Base-by-base conservation (phyloP, 768 basidiomycete species). In the Phlebiopsis gigantea region DNA sequence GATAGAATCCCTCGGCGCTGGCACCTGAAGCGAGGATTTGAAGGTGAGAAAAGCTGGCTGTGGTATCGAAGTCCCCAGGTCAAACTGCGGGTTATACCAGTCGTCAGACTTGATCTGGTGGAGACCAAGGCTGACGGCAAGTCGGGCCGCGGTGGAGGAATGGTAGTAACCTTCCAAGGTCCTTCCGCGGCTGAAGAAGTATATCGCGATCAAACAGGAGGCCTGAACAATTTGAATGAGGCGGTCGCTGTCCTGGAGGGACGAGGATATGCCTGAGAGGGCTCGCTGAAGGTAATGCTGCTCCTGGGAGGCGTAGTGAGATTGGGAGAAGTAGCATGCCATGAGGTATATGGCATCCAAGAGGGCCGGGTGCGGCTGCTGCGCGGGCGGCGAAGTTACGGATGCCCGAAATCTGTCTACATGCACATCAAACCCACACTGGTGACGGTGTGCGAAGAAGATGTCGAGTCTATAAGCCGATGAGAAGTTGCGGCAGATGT, bases 281-380 rank as follows among this genome's bases (percentile, higher is more conserved):
- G 80, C 73, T 53, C 77, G 73, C 29, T 74, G 71, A 58, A 82
- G 74, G 60, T 84, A 79, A 31, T 72, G 69, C 8, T 73, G 65
- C 62, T 84, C 79, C 34, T 82, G 67, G 10, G 71, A 73, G 31
- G 72, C 65, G 61, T 73, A 72, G 29, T 66, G 60, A 28, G 76
- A 71, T 17, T 72, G 73, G 34, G 80, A 71, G 63, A 83, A 83
- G 61, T 82, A 77, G 62, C 79, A 81, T 2, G 77, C 82, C 50
- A 85, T 71, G 51, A 85, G 78, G 65, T 78, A 83, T 28, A 85
- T 78, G n/a, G 83, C 79, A 62, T 81, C 81, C 62, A 80, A 71
- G 30, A 87, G 76, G 2, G 83, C 79, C 0, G 84, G 79, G 63
- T 85, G 83, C 1, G 80, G 77, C 56, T 71, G 65, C 19, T 61